Base-by-base conservation (phyloP, 306 rosid species). In the Citrullus mucosospermus region DNA sequence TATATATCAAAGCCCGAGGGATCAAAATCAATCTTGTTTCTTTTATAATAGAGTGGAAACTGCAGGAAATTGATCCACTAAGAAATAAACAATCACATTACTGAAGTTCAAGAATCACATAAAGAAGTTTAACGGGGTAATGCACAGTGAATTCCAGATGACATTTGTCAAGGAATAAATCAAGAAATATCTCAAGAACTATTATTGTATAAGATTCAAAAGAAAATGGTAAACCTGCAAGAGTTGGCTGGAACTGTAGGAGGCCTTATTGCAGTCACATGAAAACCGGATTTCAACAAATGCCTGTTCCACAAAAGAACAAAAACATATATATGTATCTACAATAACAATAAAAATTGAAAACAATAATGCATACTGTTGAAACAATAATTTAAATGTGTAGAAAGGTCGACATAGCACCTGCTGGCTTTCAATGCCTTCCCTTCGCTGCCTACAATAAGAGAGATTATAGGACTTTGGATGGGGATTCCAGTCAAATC, bases 171-270 rank as follows among this genome's bases (percentile, higher is more conserved):
- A 51, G 68, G 51, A 34, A 76, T 2, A 34, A 10, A 55, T 39
- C 54, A 58, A 60, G 15, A 8, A 43, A 16, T 25, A 60, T 16
- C 15, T 41, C 56, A 16, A 17, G 53, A 56, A 54, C 8, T 17
- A 48, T 6, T 22, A 71, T 28, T 44, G n/a, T 22, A 56, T 18
- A 36, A 75, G 60, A 75, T 54, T 38, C 48, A 78, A 78, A 30
- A 46, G 56, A 25, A 61, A 48, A 77, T 22, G 56, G 17, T 15
- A 63, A 82, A 95, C 99, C 99, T 91, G 99, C 99, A 95, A 16
- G 97, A 91, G 87, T 95, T 92, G 51, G 96, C 93, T 66, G 97
- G 92, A 86, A 95, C 99, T 1, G 97, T 91, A 60, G 99, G 98
- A 56, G 98, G 98, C 80, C 97, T 84, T 74, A 95, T 95, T 65